Percentiles rank a stretch among this genome's conserved stretches.
phyloP scores from a whole-genome alignment of 1,284 basidiomycete genomes.

The Cryptococcus maquisensis region DNA sequence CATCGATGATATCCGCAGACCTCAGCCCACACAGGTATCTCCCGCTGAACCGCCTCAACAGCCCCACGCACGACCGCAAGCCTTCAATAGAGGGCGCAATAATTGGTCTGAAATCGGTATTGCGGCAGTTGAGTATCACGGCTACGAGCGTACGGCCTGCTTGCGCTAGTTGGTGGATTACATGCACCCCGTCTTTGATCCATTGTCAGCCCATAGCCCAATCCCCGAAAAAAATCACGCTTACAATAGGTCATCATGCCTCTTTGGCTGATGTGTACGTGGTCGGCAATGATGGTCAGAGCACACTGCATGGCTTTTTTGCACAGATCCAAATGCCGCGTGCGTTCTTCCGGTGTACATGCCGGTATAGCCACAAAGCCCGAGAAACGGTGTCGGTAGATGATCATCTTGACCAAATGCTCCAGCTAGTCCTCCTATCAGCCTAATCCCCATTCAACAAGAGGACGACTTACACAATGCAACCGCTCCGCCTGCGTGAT shows the following conservation, averaged over 20 bases:
- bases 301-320: conserved; percentile 59
- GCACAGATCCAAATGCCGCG: conserved; percentile 46
- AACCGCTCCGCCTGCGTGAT: conserved; percentile 79
- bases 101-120: conserved; percentile 55
- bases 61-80: conserved; percentile 73
- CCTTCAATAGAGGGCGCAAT: conserved; percentile 76
- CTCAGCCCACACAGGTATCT: conserved; percentile 69
- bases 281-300: conserved; percentile 64
- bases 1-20: conserved; percentile 84
- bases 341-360: conserved; percentile 44
- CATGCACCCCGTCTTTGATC: conserved; percentile 75
- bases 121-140: conserved; percentile 63
- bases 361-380: conserved; percentile 49
- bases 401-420: conserved; percentile 70
- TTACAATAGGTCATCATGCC: conserved; percentile 88
- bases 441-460: not conserved
- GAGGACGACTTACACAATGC: conserved; percentile 57
- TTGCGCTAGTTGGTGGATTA: conserved; percentile 86
- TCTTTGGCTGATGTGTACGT: conserved; percentile 67
- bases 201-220: not conserved
- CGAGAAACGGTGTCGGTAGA: conserved; percentile 50
- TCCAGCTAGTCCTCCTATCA: conserved; percentile 54
- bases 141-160: conserved; percentile 84
- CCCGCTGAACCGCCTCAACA: conserved; percentile 56
- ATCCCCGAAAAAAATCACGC: not conserved